Conservation (phyloP, 495 filamentous ascomycete species). For the Penicillium mononematosum region DNA sequence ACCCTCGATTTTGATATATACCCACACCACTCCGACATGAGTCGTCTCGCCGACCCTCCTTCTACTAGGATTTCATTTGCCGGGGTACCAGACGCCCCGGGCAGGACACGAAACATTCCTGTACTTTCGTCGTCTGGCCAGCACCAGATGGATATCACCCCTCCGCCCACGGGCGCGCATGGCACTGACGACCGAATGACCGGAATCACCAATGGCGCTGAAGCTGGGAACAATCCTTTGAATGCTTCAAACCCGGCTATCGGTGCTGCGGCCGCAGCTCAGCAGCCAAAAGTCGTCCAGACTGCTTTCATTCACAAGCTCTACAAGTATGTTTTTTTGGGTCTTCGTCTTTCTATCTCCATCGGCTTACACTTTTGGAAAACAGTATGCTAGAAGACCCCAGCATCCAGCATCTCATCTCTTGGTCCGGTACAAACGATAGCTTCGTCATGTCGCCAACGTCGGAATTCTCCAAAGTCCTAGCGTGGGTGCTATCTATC, state of each 20-base stretch:
- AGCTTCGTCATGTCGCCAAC: conserved; percentile 99
- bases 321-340: conserved; percentile 77
- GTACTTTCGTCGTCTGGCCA: conserved; percentile 44
- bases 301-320: conserved; percentile 99
- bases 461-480: conserved; percentile 95
- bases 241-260: conserved; percentile 47
- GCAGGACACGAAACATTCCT: conserved; percentile 46
- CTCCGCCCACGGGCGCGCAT: conserved; percentile 44
- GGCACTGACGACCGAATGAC: conserved; percentile 48
- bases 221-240: conserved; percentile 31
- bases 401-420: conserved; percentile 89
- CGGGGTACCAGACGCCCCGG: conserved; percentile 37
- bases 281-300: conserved; percentile 96
- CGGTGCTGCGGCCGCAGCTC: conserved; percentile 77
- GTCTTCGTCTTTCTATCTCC: background rate
- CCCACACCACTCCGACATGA: conserved; percentile 35
- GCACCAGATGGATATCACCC: conserved; percentile 52
- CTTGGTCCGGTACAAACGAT: conserved; percentile 89
- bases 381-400: conserved; percentile 92
- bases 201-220: conserved; percentile 46
- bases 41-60: conserved; percentile 45
- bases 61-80: conserved; percentile 38
- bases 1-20: conserved; percentile 4
- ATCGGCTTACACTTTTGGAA: conserved; percentile 8
- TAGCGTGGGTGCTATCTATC: conserved; percentile 66